Conservation (phyloP, 2,329 filamentous ascomycete genomes). For the Aspergillus sp. region DNA sequence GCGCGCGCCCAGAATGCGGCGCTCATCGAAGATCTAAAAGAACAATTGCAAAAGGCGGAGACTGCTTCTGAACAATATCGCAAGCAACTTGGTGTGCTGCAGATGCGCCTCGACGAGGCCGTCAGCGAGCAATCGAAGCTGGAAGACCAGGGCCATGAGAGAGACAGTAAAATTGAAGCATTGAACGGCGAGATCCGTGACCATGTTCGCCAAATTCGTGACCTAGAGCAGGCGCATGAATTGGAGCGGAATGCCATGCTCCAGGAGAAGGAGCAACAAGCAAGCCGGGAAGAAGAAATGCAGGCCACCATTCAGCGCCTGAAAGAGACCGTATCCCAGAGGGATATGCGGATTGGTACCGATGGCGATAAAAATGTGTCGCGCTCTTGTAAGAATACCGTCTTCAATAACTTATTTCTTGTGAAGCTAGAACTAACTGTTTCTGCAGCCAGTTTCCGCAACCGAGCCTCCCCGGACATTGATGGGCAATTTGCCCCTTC, state of each 20-base stretch:
- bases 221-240: slow-evolving; percentile 91
- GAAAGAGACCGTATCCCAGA: slow-evolving; percentile 83
- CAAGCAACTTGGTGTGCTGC: slow-evolving; percentile 81
- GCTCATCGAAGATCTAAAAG: slow-evolving; percentile 78
- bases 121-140: slow-evolving; percentile 78
- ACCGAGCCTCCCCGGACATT: slow-evolving; percentile 59
- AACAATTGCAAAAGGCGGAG: slow-evolving; percentile 79
- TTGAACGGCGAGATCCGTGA: slow-evolving; percentile 85
- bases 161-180: slow-evolving; percentile 76
- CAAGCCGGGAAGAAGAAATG: slow-evolving; percentile 83
- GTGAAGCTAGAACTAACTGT: slow-evolving; percentile 18
- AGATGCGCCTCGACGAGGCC: slow-evolving; percentile 82
- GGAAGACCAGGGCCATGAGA: slow-evolving; percentile 85
- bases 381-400: slow-evolving; percentile 49
- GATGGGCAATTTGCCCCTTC: slow-evolving; percentile 86
- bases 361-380: slow-evolving; percentile 53
- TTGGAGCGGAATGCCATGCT: slow-evolving; percentile 81
- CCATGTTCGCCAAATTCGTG: slow-evolving; percentile 75
- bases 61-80: slow-evolving; percentile 72
- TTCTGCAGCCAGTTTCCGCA: slow-evolving; percentile 47
- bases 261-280: slow-evolving; percentile 88
- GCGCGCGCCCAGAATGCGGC: slow-evolving; percentile 76
- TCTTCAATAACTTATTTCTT: not conserved
- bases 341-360: slow-evolving; percentile 56
- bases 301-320: slow-evolving; percentile 85